These are phyloP conservation scores for Gossypium stocksii DNA, from an alignment of 345 rosid species.

Conservation along the genomic window DNA sequence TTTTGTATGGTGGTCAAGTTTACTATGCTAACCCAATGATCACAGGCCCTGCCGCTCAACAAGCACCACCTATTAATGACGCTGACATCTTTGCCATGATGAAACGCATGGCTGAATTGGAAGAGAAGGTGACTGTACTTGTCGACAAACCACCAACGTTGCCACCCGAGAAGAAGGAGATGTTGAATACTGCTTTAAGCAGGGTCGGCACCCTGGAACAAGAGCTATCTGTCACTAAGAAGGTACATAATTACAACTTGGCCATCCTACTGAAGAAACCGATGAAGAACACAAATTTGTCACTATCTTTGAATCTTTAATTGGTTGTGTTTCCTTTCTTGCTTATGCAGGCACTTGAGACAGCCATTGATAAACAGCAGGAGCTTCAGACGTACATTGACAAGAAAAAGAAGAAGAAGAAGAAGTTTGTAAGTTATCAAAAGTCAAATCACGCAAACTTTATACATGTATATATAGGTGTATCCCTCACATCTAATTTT, in stretches of 20 bases:
- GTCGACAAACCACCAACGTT: slow-evolving; percentile 31
- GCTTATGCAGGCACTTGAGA: slow-evolving; percentile 47
- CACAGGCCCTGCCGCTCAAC: slow-evolving; percentile 17
- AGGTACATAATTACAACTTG: slow-evolving; percentile 31
- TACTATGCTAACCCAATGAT: slow-evolving; percentile 34
- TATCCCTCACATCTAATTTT: slow-evolving; percentile 21
- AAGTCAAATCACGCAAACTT: background rate
- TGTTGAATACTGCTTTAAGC: slow-evolving; percentile 54
- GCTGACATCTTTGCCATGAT: slow-evolving; percentile 57
- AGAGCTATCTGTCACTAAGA: slow-evolving; percentile 61
- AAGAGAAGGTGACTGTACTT: slow-evolving; percentile 51
- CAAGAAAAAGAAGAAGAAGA: slow-evolving; percentile 46
- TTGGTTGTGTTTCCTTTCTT: background rate
- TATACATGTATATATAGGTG: background rate
- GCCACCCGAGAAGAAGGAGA: slow-evolving; percentile 63
- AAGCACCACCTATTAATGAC: slow-evolving; percentile 36
- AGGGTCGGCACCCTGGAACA: slow-evolving; percentile 57
- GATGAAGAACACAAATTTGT: background rate
- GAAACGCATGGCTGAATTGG: slow-evolving; percentile 68
- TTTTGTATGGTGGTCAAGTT: slow-evolving; percentile 33
- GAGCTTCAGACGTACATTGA: slow-evolving; percentile 47
- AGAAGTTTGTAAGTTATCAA: slow-evolving; percentile 29
- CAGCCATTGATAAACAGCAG: slow-evolving; percentile 37
- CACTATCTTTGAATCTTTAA: background rate
- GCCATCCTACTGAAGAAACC: background rate